A percentile compares a stretch with the other conserved stretches of the same genome.
phyloP scores from a whole-genome alignment of 805 yeast genomes.

The Candida gorgasii region DNA sequence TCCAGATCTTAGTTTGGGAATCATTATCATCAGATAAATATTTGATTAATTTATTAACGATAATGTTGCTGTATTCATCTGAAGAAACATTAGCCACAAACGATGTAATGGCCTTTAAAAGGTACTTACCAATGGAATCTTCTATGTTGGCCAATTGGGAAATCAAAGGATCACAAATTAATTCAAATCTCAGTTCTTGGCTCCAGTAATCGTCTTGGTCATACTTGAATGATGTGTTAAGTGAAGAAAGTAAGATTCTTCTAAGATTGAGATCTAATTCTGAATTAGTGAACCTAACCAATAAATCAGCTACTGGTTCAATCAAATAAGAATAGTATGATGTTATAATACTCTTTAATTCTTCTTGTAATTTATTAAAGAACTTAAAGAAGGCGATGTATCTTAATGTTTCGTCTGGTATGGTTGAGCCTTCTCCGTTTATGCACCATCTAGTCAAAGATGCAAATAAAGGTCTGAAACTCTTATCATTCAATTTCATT shows the following conservation, averaged over 20 bases:
- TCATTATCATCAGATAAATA: slow-evolving; percentile 51
- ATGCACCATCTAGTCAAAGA: slow-evolving; percentile 88
- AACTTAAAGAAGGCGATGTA: slow-evolving; percentile 79
- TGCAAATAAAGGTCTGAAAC: slow-evolving; percentile 90
- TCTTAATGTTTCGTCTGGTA: slow-evolving; percentile 52
- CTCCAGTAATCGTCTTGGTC: slow-evolving; percentile 97
- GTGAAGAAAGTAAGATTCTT: slow-evolving; percentile 70
- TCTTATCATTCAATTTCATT: slow-evolving; percentile 89
- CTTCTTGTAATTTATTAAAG: slow-evolving; percentile 80
- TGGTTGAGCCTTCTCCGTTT: slow-evolving; percentile 69
- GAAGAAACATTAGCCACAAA: slow-evolving; percentile 70
- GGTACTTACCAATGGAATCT: slow-evolving; percentile 70
- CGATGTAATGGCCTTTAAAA: slow-evolving; percentile 78
- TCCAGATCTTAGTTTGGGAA: slow-evolving; percentile 77
- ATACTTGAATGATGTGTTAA: slow-evolving; percentile 78
- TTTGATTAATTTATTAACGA: slow-evolving; percentile 44
- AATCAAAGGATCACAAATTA: slow-evolving; percentile 61
- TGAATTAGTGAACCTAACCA: slow-evolving; percentile 49
- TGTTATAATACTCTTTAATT: slow-evolving; percentile 83
- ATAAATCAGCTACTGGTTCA: slow-evolving; percentile 64
- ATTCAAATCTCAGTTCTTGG: slow-evolving; percentile 78
- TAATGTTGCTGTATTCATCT: slow-evolving; percentile 66
- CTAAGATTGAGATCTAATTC: slow-evolving; percentile 54
- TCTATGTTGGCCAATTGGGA: slow-evolving; percentile 69
- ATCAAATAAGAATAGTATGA: slow-evolving; percentile 82